Evolutionary conservation across 306 rosid genomes (phyloP).

Genomic region (Begonia fuchsioides): DNA sequence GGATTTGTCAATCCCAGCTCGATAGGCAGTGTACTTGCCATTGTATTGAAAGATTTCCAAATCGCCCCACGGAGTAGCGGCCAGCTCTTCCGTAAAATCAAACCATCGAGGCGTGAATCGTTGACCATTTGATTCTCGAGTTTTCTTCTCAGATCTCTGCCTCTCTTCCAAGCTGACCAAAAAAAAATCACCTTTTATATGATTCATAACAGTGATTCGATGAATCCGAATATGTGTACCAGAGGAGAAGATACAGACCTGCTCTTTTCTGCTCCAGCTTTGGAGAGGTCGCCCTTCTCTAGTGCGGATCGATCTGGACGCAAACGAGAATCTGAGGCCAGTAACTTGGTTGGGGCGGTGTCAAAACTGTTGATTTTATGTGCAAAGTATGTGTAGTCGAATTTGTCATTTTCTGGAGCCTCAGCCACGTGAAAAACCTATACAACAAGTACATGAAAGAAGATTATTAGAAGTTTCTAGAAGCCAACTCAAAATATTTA

Average conservation of each 20-base stretch:
- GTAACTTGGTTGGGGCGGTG: constrained; percentile 59
- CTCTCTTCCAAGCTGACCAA: constrained; percentile 56
- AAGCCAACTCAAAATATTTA: too few species aligned
- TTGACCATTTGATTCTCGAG: constrained; percentile 42
- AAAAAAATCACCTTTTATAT: too few species aligned
- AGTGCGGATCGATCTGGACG: constrained; percentile 90
- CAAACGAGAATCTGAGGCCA: constrained; percentile 86
- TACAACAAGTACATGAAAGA: constrained; percentile 6
- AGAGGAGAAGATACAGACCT: constrained; percentile 18
- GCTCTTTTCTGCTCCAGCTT: constrained; percentile 79
- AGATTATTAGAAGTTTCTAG: too few species aligned
- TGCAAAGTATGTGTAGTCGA: constrained; percentile 78
- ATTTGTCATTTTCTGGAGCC: constrained; percentile 58
- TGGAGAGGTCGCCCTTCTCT: constrained; percentile 71
- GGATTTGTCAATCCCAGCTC: constrained; percentile 34
- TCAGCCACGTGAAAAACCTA: constrained; percentile 92
- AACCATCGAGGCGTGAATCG: constrained; percentile 64
- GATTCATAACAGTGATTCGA: too few species aligned
- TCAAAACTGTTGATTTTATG: constrained; percentile 79
- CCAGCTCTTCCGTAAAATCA: constrained; percentile 60
- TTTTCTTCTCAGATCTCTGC: constrained; percentile 80
- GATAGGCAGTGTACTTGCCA: constrained; percentile 51
- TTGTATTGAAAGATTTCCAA: constrained; percentile 73
- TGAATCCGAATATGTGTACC: too few species aligned
- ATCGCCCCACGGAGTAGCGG: constrained; percentile 91